phyloP scores from a whole-genome alignment of 2,329 filamentous ascomycete species.

The Chaetomiaceae sp. region DNA sequence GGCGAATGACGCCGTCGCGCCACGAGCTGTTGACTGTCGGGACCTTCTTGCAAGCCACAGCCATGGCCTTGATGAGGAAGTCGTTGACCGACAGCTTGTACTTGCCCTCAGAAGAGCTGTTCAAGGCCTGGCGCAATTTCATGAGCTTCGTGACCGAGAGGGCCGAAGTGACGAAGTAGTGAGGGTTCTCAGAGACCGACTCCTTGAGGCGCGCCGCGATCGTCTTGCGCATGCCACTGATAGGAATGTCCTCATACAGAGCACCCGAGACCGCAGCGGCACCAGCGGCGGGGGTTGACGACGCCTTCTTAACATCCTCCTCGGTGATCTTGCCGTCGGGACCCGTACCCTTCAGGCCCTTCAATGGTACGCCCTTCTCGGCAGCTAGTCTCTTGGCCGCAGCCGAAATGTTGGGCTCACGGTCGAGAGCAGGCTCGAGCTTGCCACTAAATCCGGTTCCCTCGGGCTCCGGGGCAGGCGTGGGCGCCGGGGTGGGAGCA shows the following conservation, averaged over 20 bases:
- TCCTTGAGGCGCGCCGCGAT: slow-evolving; percentile 88
- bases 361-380: slow-evolving; percentile 76
- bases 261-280: slow-evolving; percentile 51
- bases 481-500: slow-evolving; percentile 54
- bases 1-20: slow-evolving; percentile 84
- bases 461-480: slow-evolving; percentile 56
- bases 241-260: slow-evolving; percentile 76
- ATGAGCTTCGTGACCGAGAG: slow-evolving; percentile 93
- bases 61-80: slow-evolving; percentile 96
- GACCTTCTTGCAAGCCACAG: slow-evolving; percentile 84
- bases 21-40: slow-evolving; percentile 95
- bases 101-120: slow-evolving; percentile 80
- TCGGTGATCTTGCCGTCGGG: slow-evolving; percentile 83
- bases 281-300: slow-evolving; percentile 51
- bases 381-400: slow-evolving; percentile 77
- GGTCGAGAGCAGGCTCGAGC: slow-evolving; percentile 79
- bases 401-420: slow-evolving; percentile 68
- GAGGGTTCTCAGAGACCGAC: slow-evolving; percentile 89
- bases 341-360: slow-evolving; percentile 80
- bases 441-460: slow-evolving; percentile 69
- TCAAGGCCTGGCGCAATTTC: slow-evolving; percentile 92
- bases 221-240: slow-evolving; percentile 94
- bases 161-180: slow-evolving; percentile 92
- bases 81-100: slow-evolving; percentile 99
- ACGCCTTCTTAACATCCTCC: slow-evolving; percentile 84